A percentile compares a stretch with the other conserved stretches of the same genome.
Conservation (phyloP, 495 filamentous ascomycete species). For the Margaritispora aquatica region DNA sequence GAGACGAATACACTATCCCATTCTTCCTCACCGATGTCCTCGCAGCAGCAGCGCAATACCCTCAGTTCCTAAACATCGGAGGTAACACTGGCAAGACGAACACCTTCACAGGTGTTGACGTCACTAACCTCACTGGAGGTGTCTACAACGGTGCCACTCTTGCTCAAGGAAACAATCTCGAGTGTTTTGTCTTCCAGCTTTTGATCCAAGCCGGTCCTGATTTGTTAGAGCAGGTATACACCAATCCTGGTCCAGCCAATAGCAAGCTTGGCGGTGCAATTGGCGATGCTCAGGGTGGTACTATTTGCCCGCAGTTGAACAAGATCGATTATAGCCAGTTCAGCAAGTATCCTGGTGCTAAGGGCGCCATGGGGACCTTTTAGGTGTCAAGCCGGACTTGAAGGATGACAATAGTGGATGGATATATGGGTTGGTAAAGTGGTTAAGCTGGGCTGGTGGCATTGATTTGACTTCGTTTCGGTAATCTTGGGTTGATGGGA, state of each 20-base stretch:
- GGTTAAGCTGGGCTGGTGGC: no score
- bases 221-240: slow-evolving; percentile 31
- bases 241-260: not conserved
- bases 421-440: no score
- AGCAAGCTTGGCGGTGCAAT: not conserved
- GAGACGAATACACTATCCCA: slow-evolving; percentile 6
- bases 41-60: slow-evolving; percentile 23
- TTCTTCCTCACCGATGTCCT: slow-evolving; percentile 20
- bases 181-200: slow-evolving; percentile 36
- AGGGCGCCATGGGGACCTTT: not conserved
- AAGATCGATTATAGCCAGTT: slow-evolving; percentile 21
- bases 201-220: slow-evolving; percentile 34
- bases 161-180: slow-evolving; percentile 38
- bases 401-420: not conserved
- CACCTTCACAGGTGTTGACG: slow-evolving; percentile 44
- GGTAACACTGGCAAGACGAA: slow-evolving; percentile 50
- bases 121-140: slow-evolving; percentile 41
- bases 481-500: no score
- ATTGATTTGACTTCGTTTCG: no score
- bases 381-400: no score
- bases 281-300: not conserved
- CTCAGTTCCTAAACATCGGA: slow-evolving; percentile 35
- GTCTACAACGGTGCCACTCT: slow-evolving; percentile 35
- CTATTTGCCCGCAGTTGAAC: slow-evolving; percentile 24
- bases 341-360: slow-evolving; percentile 21